Base-by-base conservation (phyloP, 2,329 filamentous ascomycete species). In the Aspergillus pseudoviridinutans region DNA sequence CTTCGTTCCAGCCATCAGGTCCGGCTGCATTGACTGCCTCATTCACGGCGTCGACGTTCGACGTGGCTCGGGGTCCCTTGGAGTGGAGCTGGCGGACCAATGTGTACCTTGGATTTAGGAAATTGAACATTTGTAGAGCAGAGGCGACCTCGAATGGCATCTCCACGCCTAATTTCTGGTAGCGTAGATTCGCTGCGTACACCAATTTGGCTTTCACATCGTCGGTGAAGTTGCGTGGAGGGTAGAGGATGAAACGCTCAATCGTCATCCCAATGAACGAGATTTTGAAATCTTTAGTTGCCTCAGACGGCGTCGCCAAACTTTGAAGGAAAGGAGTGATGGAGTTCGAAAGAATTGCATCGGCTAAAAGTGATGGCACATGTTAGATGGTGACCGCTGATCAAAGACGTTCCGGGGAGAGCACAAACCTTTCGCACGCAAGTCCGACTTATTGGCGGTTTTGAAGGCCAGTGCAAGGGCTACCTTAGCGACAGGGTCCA, bases 391-490 rank as follows among this genome's bases (percentile, higher is more conserved):
- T 55, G 56, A 57, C 29, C 50, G 20, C 12, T 14, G n/a, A 42
- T 9, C 24, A 14, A 42, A 8, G 35, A 27, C 12, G 17, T 41
- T 32, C 6, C 27, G 20, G 27, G 7, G 17, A 24, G 17, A 17
- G 3, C 32, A 72, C 78, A 69, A 76, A 96, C 93, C 93, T 85
- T 97, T 97, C 4, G 88, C 88, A 69, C 91, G 90, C 54, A 99
- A 78, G 72, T 97, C 92, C 57, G 86, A 78, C 66, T 90, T 91
- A 44, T 84, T 84, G n/a, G 87, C 87, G 60, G 87, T 84, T 75
- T 93, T 95, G 75, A 96, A 96, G 4, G 93, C 91, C 57, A 97
- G 80, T 51, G 91, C 91, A 62, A 99, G 82, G 60, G 95, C 84
- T 44, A 91, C 90, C 80, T 96, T 96, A 68, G 92, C 87, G 50